phyloP scores from a whole-genome alignment of 768 basidiomycete genomes.

The Lyophyllum shimeji region DNA sequence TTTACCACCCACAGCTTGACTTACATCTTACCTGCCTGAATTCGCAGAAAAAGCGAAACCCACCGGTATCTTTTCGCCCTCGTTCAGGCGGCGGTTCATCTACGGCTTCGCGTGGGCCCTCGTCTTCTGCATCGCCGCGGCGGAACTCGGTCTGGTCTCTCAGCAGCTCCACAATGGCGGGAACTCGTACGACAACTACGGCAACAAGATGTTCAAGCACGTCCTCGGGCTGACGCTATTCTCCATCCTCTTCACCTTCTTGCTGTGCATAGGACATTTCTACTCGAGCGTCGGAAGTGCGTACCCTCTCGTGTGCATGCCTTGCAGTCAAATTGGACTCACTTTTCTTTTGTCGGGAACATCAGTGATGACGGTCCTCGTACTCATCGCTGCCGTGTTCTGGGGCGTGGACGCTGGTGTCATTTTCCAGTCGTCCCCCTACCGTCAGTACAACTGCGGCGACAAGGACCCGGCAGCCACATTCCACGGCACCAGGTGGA shows the following conservation, averaged over 20 bases:
- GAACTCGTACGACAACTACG: conserved; percentile 9
- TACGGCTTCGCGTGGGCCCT: conserved; percentile 1
- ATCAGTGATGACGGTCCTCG: conserved; percentile 13
- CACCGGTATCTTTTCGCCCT: not conserved
- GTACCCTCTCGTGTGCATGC: not conserved
- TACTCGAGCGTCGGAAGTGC: conserved; percentile 3
- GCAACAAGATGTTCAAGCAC: conserved; percentile 15
- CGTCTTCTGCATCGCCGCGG: not conserved
- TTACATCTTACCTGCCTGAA: not conserved
- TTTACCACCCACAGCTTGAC: too few relatives aligned
- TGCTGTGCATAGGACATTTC: conserved; percentile 14
- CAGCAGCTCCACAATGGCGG: conserved; percentile 12
- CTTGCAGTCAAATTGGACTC: not conserved
- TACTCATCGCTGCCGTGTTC: conserved; percentile 10
- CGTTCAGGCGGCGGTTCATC: not conserved
- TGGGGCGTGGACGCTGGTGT: conserved; percentile 15
- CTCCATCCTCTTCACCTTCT: conserved; percentile 5
- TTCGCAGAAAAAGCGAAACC: not conserved
- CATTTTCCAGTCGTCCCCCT: conserved; percentile 10
- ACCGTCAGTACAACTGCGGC: conserved; percentile 9
- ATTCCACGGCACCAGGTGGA: conserved; percentile 10
- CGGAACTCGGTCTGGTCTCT: conserved; percentile 6
- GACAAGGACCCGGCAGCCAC: not conserved
- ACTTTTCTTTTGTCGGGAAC: too few relatives aligned
- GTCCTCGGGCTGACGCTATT: conserved; percentile 13